Conservation (phyloP, 345 rosid species). For the Euphorbia lathyris region DNA sequence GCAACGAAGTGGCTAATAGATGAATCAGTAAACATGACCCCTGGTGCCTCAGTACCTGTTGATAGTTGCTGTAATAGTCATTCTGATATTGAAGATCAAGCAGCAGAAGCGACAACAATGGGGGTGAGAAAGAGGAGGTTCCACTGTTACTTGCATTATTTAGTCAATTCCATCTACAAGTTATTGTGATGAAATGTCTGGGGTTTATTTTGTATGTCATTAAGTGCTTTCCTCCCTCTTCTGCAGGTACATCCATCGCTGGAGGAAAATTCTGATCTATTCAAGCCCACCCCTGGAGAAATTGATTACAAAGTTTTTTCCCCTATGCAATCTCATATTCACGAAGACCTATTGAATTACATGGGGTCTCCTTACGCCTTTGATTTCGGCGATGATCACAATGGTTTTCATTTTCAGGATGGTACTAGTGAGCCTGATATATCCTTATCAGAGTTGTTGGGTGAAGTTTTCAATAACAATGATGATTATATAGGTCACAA, state of each 20-base stretch:
- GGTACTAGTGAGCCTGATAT: slow-evolving; percentile 55
- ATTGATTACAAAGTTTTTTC: slow-evolving; percentile 43
- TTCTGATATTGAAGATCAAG: slow-evolving; percentile 53
- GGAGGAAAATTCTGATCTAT: slow-evolving; percentile 23
- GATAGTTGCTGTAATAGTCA: slow-evolving; percentile 48
- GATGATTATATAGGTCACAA: slow-evolving; percentile 45
- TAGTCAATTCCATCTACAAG: not conserved
- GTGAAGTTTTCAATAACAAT: slow-evolving; percentile 46
- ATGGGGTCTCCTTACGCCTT: slow-evolving; percentile 55
- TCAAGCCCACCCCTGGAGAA: slow-evolving; percentile 31
- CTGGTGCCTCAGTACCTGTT: slow-evolving; percentile 26
- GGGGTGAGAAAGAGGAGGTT: slow-evolving; percentile 37
- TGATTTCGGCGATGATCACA: slow-evolving; percentile 65
- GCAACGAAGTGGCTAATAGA: slow-evolving; percentile 32
- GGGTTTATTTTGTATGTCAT: not conserved
- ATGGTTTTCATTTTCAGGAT: slow-evolving; percentile 48
- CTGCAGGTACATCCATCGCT: slow-evolving; percentile 37
- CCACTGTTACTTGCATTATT: slow-evolving; percentile 5
- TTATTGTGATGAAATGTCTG: not conserved
- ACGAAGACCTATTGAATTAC: slow-evolving; percentile 31
- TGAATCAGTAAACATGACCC: slow-evolving; percentile 29
- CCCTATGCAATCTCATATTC: slow-evolving; percentile 37
- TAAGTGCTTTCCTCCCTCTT: slow-evolving; percentile 8
- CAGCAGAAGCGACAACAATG: slow-evolving; percentile 29
- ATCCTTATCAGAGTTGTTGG: slow-evolving; percentile 43